Evolutionary conservation across 176 grass and related monocot species (phyloP), one percentile per base, ranked within the genome.

Genomic region (Carex pumila): DNA sequence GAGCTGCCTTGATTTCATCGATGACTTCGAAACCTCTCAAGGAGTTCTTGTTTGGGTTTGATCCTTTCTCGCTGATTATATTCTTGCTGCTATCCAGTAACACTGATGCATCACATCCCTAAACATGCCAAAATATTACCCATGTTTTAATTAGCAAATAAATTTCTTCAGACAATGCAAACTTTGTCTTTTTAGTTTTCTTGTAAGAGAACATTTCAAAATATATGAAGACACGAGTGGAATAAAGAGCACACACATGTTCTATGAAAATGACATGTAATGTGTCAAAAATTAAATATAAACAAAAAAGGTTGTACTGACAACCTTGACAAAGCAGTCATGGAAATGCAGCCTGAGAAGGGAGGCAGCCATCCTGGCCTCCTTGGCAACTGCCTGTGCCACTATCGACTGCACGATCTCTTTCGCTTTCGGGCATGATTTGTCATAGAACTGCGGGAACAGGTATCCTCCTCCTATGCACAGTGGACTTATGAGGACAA

Each of bases 21-120:
- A 95, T 73, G 1, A 95, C 93, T 68, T 95, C 93, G 1, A 92
- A 95, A 12, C 93, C 91, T 37, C 90, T 86, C 61, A 90, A 72
- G 1, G 93, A 95, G 85, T 95, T 91, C 34, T 11, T 52, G 80
- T 95, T 95, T 10, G 93, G 89, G 79, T 86, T 87, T 6, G 93
- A 95, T 83, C 91, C 90, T 81, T 95, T 95, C 87, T 95, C 93
- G 14, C 93, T 95, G 36, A 95, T 66, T 73, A 95, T 91, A 67
- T 87, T 92, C 47, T 72, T 84, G 56, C 82, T 92, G 75, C 88
- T 95, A 82, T 95, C 93, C 83, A 95, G 83, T 80, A 95, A 86
- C 70, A 95, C 82, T 0, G 93, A 95, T n/a, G 90, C 93, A 65
- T 95, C 93, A 3, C 93, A 95, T 41, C 93, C 93, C 93, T 95